Base-by-base conservation (phyloP, 305 asterid genomes). In the Solanum chacoense region DNA sequence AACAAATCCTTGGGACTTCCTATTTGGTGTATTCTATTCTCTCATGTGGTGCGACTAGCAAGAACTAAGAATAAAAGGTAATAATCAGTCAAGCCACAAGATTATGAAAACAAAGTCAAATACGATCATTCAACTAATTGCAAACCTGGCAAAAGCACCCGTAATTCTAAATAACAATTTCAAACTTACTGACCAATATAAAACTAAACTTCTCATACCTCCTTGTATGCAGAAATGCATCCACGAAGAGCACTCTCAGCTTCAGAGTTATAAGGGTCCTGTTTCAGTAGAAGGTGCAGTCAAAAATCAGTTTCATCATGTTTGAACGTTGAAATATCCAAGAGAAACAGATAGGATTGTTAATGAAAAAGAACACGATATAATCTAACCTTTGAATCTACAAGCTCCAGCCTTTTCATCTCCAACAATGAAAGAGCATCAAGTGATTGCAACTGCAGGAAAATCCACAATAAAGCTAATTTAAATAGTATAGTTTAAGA, bases 361-460 rank as follows among this genome's bases (percentile, higher is more conserved):
- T 18, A n/a, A 34, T 55, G 55, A 26, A 69, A 34, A 2, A 77
- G 18, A 18, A 26, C n/a, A 63, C 0, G 34, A 84, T 29, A 74
- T 26, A 50, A 77, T 91, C 95, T 86, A 65, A 96, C 98, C 94
- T 69, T 88, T 11, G 93, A 90, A 26, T 91, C 95, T 87, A 87
- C 91, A 87, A 91, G 83, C 72, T 92, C 95, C 91, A 91, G 87
- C 90, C 89, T 93, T 90, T 85, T 87, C 65, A 90, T 90, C 94
- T 95, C 97, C 92, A 95, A 65, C 74, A 90, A 72, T 83, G 94
- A 95, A 89, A 95, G 95, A 90, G 96, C 94, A 92, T 94, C 93
- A 77, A 95, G 89, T 67, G 99, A 94, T 91, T 96, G 98, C 88
- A 95, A 91, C 99, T 96, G 94, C 96, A 85, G 90, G 91, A 34